phyloP scores from a whole-genome alignment of 805 yeast genomes.

The Kazachstania taianensis region DNA sequence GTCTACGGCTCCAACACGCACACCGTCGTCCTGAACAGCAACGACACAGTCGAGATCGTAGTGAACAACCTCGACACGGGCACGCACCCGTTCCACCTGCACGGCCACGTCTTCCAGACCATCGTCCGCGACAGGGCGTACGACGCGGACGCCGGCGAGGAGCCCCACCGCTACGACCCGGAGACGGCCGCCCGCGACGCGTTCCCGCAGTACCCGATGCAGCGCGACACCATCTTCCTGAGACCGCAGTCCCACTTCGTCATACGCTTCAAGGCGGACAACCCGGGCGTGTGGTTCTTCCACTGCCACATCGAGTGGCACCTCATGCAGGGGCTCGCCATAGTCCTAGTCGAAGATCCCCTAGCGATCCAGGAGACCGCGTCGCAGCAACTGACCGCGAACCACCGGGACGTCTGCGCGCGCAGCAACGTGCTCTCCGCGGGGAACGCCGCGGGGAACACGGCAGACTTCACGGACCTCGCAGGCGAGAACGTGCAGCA shows the following conservation, averaged over 20 bases:
- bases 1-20: slow-evolving; percentile 76
- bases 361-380: slow-evolving; percentile 43
- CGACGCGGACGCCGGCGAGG: slow-evolving; percentile 39
- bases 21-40: slow-evolving; percentile 50
- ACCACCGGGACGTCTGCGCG: slow-evolving; percentile 51
- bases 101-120: slow-evolving; percentile 80
- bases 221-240: slow-evolving; percentile 73
- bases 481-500: slow-evolving; percentile 66
- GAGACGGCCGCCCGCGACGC: slow-evolving; percentile 35
- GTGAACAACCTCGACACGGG: slow-evolving; percentile 85
- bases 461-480: slow-evolving; percentile 52
- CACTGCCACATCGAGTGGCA: slow-evolving; percentile 99
- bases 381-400: slow-evolving; percentile 50
- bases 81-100: slow-evolving; percentile 94
- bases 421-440: slow-evolving; percentile 39
- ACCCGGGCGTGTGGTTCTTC: slow-evolving; percentile 98
- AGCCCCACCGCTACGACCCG: slow-evolving; percentile 49
- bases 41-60: slow-evolving; percentile 62
- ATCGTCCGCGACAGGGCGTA: slow-evolving; percentile 59
- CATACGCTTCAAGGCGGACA: slow-evolving; percentile 78
- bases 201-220: slow-evolving; percentile 68
- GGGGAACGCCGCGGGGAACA: slow-evolving; percentile 90
- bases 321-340: slow-evolving; percentile 84
- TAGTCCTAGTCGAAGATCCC: slow-evolving; percentile 80
- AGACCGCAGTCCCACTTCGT: slow-evolving; percentile 80